phyloP scores from a whole-genome alignment of 148 eudicot genomes.

The Rheum nobile region DNA sequence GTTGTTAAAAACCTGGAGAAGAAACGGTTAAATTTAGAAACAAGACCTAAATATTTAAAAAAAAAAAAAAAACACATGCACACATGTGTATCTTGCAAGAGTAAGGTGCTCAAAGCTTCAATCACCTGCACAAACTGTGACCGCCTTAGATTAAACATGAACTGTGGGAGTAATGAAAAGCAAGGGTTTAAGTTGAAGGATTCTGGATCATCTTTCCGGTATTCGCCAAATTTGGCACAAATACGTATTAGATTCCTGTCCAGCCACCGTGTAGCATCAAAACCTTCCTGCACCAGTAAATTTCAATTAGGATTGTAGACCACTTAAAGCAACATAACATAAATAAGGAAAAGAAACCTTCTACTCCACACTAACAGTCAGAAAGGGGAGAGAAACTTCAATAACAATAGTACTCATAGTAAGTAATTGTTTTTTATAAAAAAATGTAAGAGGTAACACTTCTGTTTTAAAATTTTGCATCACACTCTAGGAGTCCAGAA shows the following conservation, averaged over 20 bases:
- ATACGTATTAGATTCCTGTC: constrained; percentile 85
- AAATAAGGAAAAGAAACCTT: not conserved
- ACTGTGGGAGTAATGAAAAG: constrained; percentile 91
- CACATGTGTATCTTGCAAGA: not conserved
- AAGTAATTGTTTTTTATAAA: not conserved
- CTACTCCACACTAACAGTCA: not conserved
- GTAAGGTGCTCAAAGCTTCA: not conserved
- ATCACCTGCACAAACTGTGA: constrained; percentile 93
- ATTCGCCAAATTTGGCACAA: constrained; percentile 89
- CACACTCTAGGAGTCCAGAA: too few species aligned
- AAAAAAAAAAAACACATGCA: not conserved
- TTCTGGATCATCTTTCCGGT: constrained; percentile 83
- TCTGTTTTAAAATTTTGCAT: too few species aligned
- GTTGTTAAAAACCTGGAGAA: constrained; percentile 66
- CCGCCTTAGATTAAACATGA: constrained; percentile 81
- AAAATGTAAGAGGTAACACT: too few species aligned
- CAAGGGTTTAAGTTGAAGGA: constrained; percentile 85
- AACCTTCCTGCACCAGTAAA: constrained; percentile 56
- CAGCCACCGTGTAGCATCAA: constrained; percentile 95
- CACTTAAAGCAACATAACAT: not conserved
- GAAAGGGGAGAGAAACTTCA: not conserved
- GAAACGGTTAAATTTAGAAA: not conserved
- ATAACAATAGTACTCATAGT: not conserved
- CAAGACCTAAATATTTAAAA: not conserved
- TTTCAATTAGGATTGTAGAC: not conserved